Percentiles rank a stretch among this genome's conserved stretches.
These are phyloP conservation scores for Fusarium succisae DNA, from an alignment of 2,329 filamentous ascomycete genomes.

Conservation along the genomic window DNA sequence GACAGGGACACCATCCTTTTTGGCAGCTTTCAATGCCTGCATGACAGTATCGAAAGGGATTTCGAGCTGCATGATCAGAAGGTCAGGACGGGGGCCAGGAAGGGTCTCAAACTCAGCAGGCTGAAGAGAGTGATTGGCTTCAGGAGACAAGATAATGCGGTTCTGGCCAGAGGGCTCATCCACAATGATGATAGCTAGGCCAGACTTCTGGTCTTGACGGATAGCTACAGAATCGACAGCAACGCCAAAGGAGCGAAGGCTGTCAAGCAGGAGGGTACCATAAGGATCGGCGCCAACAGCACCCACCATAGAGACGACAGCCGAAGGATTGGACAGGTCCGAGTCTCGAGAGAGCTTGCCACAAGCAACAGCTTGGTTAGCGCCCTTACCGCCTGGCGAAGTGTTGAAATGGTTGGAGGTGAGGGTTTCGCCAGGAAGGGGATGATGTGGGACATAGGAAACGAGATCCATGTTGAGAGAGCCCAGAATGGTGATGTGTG, in stretches of 20 bases:
- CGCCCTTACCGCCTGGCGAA: conserved; percentile 91
- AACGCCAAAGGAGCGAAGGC: conserved; percentile 70
- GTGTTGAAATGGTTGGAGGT: conserved; percentile 80
- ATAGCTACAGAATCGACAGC: conserved; percentile 64
- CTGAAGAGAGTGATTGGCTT: conserved; percentile 69
- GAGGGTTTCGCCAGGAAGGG: conserved; percentile 86
- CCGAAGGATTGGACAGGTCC: conserved; percentile 47
- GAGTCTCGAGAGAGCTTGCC: conserved; percentile 76
- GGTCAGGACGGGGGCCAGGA: conserved; percentile 58
- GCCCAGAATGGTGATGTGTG: conserved; percentile 81
- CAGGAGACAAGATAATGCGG: conserved; percentile 77
- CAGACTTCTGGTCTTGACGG: conserved; percentile 62
- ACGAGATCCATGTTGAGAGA: conserved; percentile 96
- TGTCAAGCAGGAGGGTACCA: conserved; percentile 65
- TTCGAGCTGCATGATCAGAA: conserved; percentile 82
- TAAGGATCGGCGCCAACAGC: conserved; percentile 77
- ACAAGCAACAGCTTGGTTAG: conserved; percentile 93
- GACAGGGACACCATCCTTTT: conserved; percentile 63
- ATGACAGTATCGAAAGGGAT: conserved; percentile 74
- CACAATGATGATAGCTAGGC: conserved; percentile 79
- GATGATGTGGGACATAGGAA: conserved; percentile 85
- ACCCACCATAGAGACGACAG: conserved; percentile 74
- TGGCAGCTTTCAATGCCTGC: conserved; percentile 64
- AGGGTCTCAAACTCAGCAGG: conserved; percentile 49
- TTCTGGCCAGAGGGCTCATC: conserved; percentile 79